phyloP scores from a whole-genome alignment of 306 rosid species.

The Rubus idaeus region DNA sequence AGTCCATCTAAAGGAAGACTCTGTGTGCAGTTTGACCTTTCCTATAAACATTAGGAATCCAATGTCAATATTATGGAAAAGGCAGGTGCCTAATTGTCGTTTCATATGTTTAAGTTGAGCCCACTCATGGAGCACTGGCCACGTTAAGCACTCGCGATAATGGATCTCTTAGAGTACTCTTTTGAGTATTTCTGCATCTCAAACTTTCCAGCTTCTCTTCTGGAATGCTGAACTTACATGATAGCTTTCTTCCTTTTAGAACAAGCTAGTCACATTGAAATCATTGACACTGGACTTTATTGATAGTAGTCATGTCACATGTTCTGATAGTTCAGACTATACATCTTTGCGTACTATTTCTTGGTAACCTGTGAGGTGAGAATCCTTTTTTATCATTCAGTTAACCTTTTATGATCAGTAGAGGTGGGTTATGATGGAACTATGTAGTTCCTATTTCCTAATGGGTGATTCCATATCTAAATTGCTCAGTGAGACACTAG shows the following conservation, averaged over 20 bases:
- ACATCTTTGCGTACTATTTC: not conserved
- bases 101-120: not conserved
- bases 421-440: not conserved
- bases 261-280: not conserved
- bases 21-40: not conserved
- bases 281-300: not conserved
- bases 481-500: not conserved
- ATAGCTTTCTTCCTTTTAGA: not conserved
- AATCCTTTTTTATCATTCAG: not conserved
- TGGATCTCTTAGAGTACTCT: not conserved
- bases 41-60: not conserved
- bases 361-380: not conserved
- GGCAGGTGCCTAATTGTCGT: no score
- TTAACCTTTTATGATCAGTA: not conserved
- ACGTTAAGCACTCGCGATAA: not conserved
- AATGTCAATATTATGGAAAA: not conserved
- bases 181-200: not conserved
- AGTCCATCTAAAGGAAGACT: not conserved
- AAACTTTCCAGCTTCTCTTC: not conserved
- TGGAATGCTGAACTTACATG: not conserved
- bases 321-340: not conserved
- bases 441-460: not conserved
- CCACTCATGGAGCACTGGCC: not conserved
- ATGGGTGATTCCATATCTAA: not conserved
- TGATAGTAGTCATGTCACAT: not conserved